Percentiles rank a stretch among this genome's conserved stretches.
Evolutionary conservation across 2,329 filamentous ascomycete genomes (phyloP).

Genomic region (Pseudogymnoascus sp.): DNA sequence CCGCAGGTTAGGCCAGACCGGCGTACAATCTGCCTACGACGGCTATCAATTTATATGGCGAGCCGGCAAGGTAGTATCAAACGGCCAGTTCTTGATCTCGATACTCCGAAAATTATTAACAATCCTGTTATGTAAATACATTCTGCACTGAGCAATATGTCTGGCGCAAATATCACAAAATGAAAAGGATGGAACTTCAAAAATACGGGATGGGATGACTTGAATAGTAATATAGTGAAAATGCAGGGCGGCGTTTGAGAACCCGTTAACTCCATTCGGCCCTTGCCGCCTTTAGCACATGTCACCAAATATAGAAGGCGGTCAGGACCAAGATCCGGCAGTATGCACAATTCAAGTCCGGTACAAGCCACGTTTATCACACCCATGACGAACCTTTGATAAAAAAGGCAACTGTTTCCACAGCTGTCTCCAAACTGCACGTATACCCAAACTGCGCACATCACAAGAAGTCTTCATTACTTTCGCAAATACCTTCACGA

Average conservation of each 20-base stretch:
- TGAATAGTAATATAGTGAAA: background rate
- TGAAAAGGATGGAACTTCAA: background rate
- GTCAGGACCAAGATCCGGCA: background rate
- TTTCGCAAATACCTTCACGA: background rate
- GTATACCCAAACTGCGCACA: background rate
- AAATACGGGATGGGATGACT: background rate
- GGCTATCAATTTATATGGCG: too few relatives aligned
- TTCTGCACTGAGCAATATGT: background rate
- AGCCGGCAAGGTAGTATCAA: too few relatives aligned
- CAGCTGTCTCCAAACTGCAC: background rate
- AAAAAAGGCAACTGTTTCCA: background rate
- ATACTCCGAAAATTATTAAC: background rate
- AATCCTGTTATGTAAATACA: background rate
- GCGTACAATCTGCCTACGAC: too few relatives aligned
- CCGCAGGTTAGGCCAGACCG: too few relatives aligned
- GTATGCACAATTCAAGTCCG: conserved; percentile 1
- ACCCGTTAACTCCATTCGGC: background rate
- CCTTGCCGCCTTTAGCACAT: conserved; percentile 1
- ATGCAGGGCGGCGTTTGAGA: background rate
- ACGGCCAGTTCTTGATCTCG: background rate
- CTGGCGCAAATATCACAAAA: background rate
- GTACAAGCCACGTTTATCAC: conserved; percentile 7
- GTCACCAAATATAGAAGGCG: background rate
- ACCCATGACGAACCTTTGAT: conserved; percentile 3
- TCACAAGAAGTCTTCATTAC: background rate